Percentiles rank a stretch among this genome's conserved stretches.
Evolutionary conservation across 2,329 filamentous ascomycete genomes (phyloP).

Genomic region (Epichloe brachyelytri): DNA sequence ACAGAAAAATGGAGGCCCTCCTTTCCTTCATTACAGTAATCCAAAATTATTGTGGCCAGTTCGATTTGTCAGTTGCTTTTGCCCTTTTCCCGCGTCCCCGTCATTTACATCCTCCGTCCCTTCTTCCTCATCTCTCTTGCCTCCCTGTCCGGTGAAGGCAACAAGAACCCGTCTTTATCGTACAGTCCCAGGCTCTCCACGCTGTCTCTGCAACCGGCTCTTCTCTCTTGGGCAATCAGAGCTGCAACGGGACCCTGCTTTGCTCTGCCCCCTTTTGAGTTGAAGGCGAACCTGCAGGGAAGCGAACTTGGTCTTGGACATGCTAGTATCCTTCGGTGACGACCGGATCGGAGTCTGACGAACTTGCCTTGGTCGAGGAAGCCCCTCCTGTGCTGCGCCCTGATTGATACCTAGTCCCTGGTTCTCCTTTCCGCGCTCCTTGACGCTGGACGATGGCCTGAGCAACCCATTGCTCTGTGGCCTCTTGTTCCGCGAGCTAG

Average conservation of each 20-base stretch:
- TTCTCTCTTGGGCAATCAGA: constrained; percentile 13
- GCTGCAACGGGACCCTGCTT: constrained; percentile 17
- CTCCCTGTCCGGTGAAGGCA: constrained; percentile 27
- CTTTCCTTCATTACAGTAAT: neutral
- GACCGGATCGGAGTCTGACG: neutral
- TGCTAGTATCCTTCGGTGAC: neutral
- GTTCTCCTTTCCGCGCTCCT: constrained; percentile 19
- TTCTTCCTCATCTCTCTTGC: neutral
- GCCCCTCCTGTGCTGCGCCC: constrained; percentile 8
- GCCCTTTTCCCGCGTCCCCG: neutral
- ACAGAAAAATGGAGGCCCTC: neutral
- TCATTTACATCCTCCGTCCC: neutral
- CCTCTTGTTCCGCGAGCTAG: neutral
- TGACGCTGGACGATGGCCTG: neutral
- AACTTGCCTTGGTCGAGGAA: constrained; percentile 8
- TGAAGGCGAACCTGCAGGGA: neutral
- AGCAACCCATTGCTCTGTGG: neutral
- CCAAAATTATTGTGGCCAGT: too few species aligned
- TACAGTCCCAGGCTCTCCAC: constrained; percentile 30
- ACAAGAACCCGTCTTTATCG: constrained; percentile 32
- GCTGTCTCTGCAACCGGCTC: constrained; percentile 14
- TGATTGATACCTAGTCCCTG: constrained; percentile 8
- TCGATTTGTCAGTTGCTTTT: neutral
- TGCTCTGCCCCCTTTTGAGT: constrained; percentile 6
- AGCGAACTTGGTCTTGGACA: neutral